Base-by-base conservation (phyloP, 2,329 filamentous ascomycete species). In the Biscogniauxia marginata region DNA sequence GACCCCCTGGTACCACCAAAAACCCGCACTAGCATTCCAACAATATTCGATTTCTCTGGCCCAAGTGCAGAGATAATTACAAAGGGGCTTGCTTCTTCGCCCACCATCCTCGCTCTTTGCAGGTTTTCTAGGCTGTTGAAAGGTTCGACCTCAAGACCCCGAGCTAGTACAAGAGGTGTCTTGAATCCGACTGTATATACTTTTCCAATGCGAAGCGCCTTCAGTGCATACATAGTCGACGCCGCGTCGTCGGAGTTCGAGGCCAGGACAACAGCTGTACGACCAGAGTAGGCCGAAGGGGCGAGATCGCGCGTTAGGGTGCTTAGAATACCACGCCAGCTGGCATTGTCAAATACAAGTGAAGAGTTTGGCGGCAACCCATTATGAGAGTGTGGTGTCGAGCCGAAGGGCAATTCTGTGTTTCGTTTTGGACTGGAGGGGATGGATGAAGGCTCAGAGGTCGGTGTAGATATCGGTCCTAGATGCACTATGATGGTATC, bases 141-240 rank as follows among this genome's bases (percentile, higher is more conserved):
- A 5, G 90, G 90, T 66, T 95, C 90, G 54, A 95, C 85, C 1
- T 84, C 83, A 25, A 91, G 81, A 43, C 86, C 86, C 2, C 79
- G 77, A 3, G 85, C 84, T n/a, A 92, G 77, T 0, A 83, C 65
- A 65, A 81, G 68, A 60, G 84, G 73, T 59, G 84, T 86, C 66
- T 84, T 86, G 75, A 96, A 95, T 1, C 91, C 91, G 46, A 93
- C 89, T 0, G 90, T 93, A 72, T 93, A 93, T 43, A 96, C 88
- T 55, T 90, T 88, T 34, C 87, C 86, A 51, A 93, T 85, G 52
- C 84, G 85, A 23, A 96, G 80, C 43, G 87, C 89, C 63, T 86
- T 86, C 57, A 96, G 77, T 0, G 91, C 91, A 66, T 90, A 96
- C 59, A 96, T 87, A 1, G 87, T 84, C 0, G 89, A 87, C 1